Conservation (phyloP, 148 eudicot species). For the Pouteria glomerata region DNA sequence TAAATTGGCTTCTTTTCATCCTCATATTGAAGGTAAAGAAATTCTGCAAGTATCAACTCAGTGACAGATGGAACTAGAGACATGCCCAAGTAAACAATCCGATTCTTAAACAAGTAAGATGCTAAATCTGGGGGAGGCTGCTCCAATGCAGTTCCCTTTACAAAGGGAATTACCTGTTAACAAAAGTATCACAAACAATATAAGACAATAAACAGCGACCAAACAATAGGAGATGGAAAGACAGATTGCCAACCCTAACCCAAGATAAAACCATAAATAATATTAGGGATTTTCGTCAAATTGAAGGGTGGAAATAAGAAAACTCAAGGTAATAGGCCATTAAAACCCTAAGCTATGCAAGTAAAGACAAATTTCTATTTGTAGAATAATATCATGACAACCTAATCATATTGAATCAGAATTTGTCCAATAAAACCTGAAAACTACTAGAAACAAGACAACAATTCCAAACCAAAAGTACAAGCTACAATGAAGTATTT, state of each 20-base stretch:
- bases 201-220: background rate
- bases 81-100: constrained; percentile 89
- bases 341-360: background rate
- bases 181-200: background rate
- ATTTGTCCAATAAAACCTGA: background rate
- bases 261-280: background rate
- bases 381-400: background rate
- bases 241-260: background rate
- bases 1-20: constrained; percentile 78
- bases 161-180: constrained; percentile 75
- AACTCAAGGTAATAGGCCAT: background rate
- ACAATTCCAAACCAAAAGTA: too few relatives aligned
- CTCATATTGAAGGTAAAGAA: constrained; percentile 77
- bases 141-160: constrained; percentile 83
- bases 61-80: constrained; percentile 65
- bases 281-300: background rate
- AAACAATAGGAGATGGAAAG: background rate
- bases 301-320: background rate
- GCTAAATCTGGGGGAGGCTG: constrained; percentile 97
- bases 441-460: background rate
- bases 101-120: constrained; percentile 68
- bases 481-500: too few relatives aligned
- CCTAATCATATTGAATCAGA: background rate
- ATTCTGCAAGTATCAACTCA: constrained; percentile 73
- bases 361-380: background rate